Conservation (phyloP, 345 rosid species). For the Sonneratia alba region DNA sequence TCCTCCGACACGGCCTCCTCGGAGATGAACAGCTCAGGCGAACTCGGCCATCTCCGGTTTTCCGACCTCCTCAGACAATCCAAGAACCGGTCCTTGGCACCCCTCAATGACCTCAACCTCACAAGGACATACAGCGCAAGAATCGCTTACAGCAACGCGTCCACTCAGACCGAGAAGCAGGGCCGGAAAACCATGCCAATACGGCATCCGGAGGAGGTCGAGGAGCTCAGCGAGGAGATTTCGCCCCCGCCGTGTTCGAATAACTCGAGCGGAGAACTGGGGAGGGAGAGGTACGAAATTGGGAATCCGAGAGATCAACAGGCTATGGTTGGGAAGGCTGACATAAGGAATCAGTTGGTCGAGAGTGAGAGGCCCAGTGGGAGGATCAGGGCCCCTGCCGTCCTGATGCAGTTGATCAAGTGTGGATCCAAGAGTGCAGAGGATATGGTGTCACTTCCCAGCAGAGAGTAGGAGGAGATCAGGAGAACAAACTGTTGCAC, state of each 20-base stretch:
- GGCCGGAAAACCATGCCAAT: not conserved
- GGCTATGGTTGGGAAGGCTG: slow-evolving; percentile 10
- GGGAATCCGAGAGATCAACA: not conserved
- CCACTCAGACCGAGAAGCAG: slow-evolving; percentile 43
- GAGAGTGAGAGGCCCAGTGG: slow-evolving; percentile 28
- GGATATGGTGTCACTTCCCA: not conserved
- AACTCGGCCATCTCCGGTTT: slow-evolving; percentile 18
- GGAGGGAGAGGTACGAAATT: slow-evolving; percentile 14
- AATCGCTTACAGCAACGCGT: slow-evolving; percentile 19
- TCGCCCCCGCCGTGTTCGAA: slow-evolving; percentile 24
- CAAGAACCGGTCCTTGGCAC: slow-evolving; percentile 7
- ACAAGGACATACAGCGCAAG: slow-evolving; percentile 20
- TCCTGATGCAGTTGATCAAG: slow-evolving; percentile 43
- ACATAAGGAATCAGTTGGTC: slow-evolving; percentile 23
- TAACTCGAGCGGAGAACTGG: slow-evolving; percentile 24
- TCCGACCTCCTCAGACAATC: slow-evolving; percentile 6
- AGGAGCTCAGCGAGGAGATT: slow-evolving; percentile 8
- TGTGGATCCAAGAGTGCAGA: slow-evolving; percentile 30
- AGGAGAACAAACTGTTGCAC: too few relatives aligned
- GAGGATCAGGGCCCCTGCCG: slow-evolving; percentile 38
- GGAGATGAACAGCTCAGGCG: slow-evolving; percentile 15
- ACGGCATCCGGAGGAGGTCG: not conserved
- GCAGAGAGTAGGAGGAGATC: not conserved
- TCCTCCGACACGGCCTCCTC: slow-evolving; percentile 19
- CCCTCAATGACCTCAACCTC: slow-evolving; percentile 8